Conservation (phyloP, 2,329 filamentous ascomycete genomes). For the Colletotrichum simmondsii region DNA sequence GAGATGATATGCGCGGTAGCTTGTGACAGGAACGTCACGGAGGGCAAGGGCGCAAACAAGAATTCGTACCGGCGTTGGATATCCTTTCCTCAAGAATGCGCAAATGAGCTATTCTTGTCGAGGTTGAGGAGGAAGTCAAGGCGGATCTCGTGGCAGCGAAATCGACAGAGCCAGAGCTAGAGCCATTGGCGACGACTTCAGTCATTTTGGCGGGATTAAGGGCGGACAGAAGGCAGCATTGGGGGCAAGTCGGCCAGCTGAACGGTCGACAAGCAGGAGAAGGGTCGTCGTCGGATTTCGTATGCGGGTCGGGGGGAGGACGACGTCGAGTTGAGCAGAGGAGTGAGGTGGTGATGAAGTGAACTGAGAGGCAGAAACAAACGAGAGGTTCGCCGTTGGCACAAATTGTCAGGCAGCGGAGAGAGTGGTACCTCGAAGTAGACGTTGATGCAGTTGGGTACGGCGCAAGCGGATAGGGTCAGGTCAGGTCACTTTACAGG, state of each 20-base stretch:
- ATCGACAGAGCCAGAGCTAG: conserved; percentile 56
- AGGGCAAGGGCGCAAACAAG: not conserved
- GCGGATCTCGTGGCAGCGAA: conserved; percentile 59
- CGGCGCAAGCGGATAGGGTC: not conserved
- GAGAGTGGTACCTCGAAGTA: conserved; percentile 1
- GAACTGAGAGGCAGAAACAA: not conserved
- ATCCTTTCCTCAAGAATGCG: conserved; percentile 67
- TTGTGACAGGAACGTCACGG: not conserved
- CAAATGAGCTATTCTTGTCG: conserved; percentile 64
- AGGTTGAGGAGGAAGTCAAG: conserved; percentile 72
- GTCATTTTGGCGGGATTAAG: conserved; percentile 55
- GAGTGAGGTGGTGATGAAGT: not conserved
- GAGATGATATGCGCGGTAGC: not conserved
- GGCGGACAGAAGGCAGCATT: conserved; percentile 29
- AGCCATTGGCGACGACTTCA: conserved; percentile 55
- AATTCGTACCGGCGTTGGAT: conserved; percentile 60
- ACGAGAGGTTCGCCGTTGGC: conserved; percentile 5
- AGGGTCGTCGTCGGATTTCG: not conserved
- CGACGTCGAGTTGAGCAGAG: not conserved
- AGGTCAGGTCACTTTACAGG: not conserved
- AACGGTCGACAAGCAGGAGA: conserved; percentile 20
- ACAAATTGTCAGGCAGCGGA: conserved; percentile 8
- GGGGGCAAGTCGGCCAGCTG: conserved; percentile 28
- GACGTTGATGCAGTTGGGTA: not conserved
- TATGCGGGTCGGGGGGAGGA: not conserved